These are phyloP conservation scores for Carex myosuroides DNA, from an alignment of 176 grass and related monocot species.

Conservation along the genomic window DNA sequence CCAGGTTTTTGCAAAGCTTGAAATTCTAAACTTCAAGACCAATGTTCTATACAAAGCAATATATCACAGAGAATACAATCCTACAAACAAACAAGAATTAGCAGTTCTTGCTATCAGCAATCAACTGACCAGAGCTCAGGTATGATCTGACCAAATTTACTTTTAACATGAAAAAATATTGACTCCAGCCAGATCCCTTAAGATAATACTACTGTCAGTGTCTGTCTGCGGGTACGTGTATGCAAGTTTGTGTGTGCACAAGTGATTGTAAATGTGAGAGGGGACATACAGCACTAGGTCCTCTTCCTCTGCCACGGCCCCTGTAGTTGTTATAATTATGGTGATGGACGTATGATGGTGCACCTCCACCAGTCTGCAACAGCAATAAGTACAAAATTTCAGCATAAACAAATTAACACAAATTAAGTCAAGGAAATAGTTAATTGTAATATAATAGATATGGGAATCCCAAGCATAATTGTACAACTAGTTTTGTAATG, in stretches of 20 bases:
- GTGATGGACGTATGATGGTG: slow-evolving; percentile 46
- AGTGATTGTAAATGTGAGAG: slow-evolving; percentile 4
- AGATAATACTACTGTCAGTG: background rate
- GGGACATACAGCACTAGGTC: slow-evolving; percentile 41
- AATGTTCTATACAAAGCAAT: slow-evolving; percentile 2
- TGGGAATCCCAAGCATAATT: background rate
- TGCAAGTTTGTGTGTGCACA: background rate
- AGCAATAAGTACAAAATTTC: slow-evolving; percentile 13
- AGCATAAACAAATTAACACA: slow-evolving; percentile 9
- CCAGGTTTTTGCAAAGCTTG: background rate
- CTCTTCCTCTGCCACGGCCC: slow-evolving; percentile 82
- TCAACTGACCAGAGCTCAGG: background rate
- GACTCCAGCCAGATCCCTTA: background rate
- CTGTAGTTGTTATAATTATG: slow-evolving; percentile 35
- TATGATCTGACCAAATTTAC: background rate
- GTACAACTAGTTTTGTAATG: background rate
- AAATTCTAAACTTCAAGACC: no score
- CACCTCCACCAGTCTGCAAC: slow-evolving; percentile 50
- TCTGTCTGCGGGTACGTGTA: background rate
- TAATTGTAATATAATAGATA: background rate
- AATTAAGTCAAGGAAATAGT: background rate
- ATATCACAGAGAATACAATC: background rate
- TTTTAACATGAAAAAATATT: background rate
- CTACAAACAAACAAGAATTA: slow-evolving; percentile 3
- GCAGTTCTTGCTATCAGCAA: background rate